These are phyloP conservation scores for Dillenia turbinata DNA, from an alignment of 164 flowering plant species.

Conservation along the genomic window DNA sequence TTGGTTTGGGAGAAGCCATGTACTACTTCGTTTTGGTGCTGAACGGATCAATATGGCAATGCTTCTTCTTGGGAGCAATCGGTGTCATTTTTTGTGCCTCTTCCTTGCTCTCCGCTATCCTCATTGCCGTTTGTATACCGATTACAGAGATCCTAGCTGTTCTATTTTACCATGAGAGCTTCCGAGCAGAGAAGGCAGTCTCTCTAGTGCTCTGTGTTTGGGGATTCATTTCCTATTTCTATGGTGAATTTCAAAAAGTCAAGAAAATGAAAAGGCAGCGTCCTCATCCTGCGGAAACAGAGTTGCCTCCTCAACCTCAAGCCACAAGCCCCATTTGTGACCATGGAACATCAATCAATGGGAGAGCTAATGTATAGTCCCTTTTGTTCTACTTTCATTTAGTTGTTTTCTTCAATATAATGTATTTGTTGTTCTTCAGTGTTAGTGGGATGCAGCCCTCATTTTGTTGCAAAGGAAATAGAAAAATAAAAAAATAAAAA, in stretches of 20 bases:
- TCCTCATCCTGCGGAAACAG: conserved; percentile 15
- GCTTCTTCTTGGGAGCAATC: conserved; percentile 43
- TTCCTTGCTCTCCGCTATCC: conserved; percentile 43
- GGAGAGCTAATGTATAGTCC: too few relatives aligned
- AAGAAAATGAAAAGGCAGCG: conserved; percentile 13
- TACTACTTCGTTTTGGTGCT: conserved; percentile 39
- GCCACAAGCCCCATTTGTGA: too few relatives aligned
- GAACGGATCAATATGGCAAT: conserved; percentile 40
- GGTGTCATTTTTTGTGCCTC: conserved; percentile 51
- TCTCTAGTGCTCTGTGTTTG: conserved; percentile 51
- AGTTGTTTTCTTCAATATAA: too few relatives aligned
- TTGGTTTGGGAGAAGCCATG: conserved; percentile 34
- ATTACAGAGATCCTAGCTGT: conserved; percentile 47
- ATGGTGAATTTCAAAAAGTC: conserved; percentile 37
- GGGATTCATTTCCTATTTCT: conserved; percentile 64
- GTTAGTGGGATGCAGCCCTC: too few relatives aligned
- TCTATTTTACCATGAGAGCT: conserved; percentile 38
- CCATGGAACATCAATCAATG: too few relatives aligned
- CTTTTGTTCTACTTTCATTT: too few relatives aligned
- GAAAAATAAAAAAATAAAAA: too few relatives aligned
- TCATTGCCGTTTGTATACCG: conserved; percentile 38
- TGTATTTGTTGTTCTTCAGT: too few relatives aligned
- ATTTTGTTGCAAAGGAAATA: too few relatives aligned
- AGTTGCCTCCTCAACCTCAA: conserved; percentile 8
- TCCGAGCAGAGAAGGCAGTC: conserved; percentile 50